A percentile compares a stretch with the other conserved stretches of the same genome.
Conservation (phyloP, 2,329 filamentous ascomycete species). For the Phaeoacremonium minimum region DNA sequence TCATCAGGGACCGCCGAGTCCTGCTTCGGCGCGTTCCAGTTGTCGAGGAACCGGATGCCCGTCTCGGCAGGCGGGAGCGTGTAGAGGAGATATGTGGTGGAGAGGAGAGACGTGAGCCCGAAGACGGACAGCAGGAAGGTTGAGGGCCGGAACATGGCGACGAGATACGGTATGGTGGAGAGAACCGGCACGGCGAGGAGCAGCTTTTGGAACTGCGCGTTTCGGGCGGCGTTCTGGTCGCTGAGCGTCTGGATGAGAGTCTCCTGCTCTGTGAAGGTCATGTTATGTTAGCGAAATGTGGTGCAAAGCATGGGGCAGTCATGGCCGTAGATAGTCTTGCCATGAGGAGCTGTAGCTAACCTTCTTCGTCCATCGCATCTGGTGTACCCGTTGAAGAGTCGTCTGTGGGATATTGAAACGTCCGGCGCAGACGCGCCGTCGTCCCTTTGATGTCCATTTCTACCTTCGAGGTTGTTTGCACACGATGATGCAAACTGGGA, state of each 20-base stretch:
- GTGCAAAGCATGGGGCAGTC: no score
- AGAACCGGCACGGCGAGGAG: conserved; percentile 59
- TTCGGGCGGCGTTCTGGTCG: conserved; percentile 50
- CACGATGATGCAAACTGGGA: no score
- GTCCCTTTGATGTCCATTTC: conserved; percentile 19
- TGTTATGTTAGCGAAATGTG: no score
- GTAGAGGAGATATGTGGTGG: conserved; percentile 58
- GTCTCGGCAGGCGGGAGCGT: conserved; percentile 50
- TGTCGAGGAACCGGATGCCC: conserved; percentile 46
- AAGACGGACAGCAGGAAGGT: conserved; percentile 45
- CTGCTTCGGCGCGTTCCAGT: conserved; percentile 18
- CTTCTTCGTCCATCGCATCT: conserved; percentile 72
- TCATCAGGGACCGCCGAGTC: neutral
- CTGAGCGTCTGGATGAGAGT: conserved; percentile 52
- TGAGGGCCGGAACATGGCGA: conserved; percentile 34
- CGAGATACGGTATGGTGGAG: conserved; percentile 50
- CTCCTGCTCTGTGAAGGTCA: conserved; percentile 57
- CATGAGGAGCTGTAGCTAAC: no score
- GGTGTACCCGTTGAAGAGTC: conserved; percentile 45
- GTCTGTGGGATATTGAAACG: conserved; percentile 71
- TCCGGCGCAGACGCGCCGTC: conserved; percentile 63
- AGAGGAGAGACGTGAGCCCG: conserved; percentile 57
- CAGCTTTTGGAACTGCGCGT: conserved; percentile 51
- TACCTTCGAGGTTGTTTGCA: no score
- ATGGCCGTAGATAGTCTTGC: no score